Base-by-base conservation (phyloP, 179 eudicot species). In the Pouteria campechiana region DNA sequence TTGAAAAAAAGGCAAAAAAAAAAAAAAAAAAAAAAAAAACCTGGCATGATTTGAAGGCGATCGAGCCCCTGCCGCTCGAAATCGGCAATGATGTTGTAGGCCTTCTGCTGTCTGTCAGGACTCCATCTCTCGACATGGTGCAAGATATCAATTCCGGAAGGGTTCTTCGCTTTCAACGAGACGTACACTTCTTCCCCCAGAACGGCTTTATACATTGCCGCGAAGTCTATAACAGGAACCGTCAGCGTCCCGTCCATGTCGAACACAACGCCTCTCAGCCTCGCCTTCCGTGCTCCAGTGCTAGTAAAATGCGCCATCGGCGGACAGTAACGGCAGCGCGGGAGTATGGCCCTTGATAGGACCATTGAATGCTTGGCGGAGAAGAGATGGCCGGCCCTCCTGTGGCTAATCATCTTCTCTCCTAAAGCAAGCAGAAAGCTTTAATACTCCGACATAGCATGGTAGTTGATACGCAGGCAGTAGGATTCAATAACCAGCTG, bases 191-290 rank as follows among this genome's bases (percentile, higher is more conserved):
- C 58, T 25, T 85, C 79, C 0, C 97, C 95, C 14, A 89, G 63
- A 24, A 89, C 87, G 0, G 86, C 73, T 35, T 57, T 78, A 59
- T 89, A 85, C 97, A 89, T 89, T 16, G 95, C 89, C 40, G 60
- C 81, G 24, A 89, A 89, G 46, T 89, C 83, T 37, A 89, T 89
- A 10, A 61, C 86, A 11, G 97, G 97, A 11, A 89, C 83, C 1
- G 97, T 89, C 25, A 85, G 66, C 57, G 97, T 89, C 13, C 97
- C 97, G 60, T 89, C 97, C 95, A 89, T 89, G 89, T 89, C 97
- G 55, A 85, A 89, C 4, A 89, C 90, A 3, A 89, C 78, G 35
- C 97, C 97, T 25, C 83, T 48, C 2, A 89, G 44, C 9, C 77
- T 63, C 6, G 79, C 2, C 52, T 71, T 75, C n/a, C n/a, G n/a